Evolutionary conservation across 2,329 filamentous ascomycete genomes (phyloP).

Genomic region (Penicillium hesseltinei): DNA sequence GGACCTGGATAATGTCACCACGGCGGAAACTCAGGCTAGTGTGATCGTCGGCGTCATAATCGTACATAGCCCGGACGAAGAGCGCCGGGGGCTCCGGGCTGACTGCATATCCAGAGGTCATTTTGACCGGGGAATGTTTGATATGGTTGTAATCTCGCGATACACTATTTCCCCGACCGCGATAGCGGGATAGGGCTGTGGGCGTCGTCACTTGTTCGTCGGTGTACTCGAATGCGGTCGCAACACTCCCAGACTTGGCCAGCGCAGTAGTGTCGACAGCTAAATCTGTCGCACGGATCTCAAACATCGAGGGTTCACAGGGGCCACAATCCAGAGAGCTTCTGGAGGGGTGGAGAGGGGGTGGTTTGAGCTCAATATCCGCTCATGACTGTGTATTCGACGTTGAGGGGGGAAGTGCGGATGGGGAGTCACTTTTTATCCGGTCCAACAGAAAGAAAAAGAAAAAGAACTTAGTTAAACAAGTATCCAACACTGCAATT

Average conservation of each 20-base stretch:
- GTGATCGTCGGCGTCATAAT: slow-evolving; percentile 96
- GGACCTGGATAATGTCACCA: slow-evolving; percentile 96
- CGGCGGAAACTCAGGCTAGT: slow-evolving; percentile 96
- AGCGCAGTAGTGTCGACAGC: slow-evolving; percentile 34
- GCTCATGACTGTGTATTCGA: slow-evolving; percentile 25
- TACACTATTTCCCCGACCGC: slow-evolving; percentile 32
- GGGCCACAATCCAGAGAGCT: slow-evolving; percentile 7
- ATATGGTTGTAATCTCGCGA: slow-evolving; percentile 24
- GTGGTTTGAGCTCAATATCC: slow-evolving; percentile 15
- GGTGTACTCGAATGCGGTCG: slow-evolving; percentile 46
- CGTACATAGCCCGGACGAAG: slow-evolving; percentile 94
- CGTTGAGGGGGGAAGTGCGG: slow-evolving; percentile 15
- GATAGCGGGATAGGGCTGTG: slow-evolving; percentile 29
- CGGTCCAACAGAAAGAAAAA: background rate
- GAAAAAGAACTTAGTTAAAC: background rate
- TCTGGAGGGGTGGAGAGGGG: background rate
- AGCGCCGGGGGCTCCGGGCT: slow-evolving; percentile 53
- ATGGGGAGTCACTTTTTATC: slow-evolving; percentile 18
- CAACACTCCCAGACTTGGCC: slow-evolving; percentile 38
- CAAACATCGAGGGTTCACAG: slow-evolving; percentile 32
- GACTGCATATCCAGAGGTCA: slow-evolving; percentile 33
- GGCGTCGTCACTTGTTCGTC: slow-evolving; percentile 38
- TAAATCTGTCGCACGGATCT: slow-evolving; percentile 34
- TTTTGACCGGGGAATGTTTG: slow-evolving; percentile 30
- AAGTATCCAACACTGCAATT: background rate